Evolutionary conservation across 495 filamentous ascomycete species (phyloP).

Genomic region (Jackrogersella minutella): DNA sequence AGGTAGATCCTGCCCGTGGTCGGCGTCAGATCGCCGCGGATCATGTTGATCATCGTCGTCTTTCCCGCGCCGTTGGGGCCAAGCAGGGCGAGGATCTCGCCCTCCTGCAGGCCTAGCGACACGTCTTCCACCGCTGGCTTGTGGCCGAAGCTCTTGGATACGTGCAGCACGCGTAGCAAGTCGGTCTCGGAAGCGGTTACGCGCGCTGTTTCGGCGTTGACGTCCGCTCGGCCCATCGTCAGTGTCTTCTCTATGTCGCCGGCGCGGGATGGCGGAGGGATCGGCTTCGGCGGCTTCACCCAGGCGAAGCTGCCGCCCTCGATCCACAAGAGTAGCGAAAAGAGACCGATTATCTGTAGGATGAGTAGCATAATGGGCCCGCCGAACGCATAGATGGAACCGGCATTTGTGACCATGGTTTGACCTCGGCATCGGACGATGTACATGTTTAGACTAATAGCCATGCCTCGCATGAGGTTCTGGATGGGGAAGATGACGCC

Average conservation of each 20-base stretch:
- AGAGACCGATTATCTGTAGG: constrained; percentile 70
- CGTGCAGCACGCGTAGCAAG: constrained; percentile 68
- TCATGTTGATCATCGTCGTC: constrained; percentile 74
- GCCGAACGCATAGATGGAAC: constrained; percentile 64
- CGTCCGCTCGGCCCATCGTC: constrained; percentile 26
- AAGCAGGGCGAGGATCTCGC: constrained; percentile 75
- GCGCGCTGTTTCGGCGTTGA: constrained; percentile 45
- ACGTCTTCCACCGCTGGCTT: constrained; percentile 71
- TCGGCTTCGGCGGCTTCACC: constrained; percentile 36
- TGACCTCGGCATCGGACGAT: constrained; percentile 36
- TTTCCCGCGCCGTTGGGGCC: constrained; percentile 82
- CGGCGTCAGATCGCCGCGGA: constrained; percentile 74
- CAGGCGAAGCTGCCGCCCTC: constrained; percentile 64
- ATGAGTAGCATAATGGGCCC: constrained; percentile 81
- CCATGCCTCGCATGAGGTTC: constrained; percentile 38
- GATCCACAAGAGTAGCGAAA: constrained; percentile 71
- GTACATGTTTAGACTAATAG: constrained; percentile 39
- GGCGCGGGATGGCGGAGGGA: constrained; percentile 3
- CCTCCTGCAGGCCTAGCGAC: constrained; percentile 70
- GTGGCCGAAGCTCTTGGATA: constrained; percentile 71
- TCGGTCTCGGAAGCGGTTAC: constrained; percentile 63
- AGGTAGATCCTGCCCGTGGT: constrained; percentile 68
- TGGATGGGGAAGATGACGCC: constrained; percentile 68
- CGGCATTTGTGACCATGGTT: constrained; percentile 43
- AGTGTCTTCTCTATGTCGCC: constrained; percentile 29